Conservation (phyloP, 441 rosid genomes). For the Bocquillonia castaneifolia region DNA sequence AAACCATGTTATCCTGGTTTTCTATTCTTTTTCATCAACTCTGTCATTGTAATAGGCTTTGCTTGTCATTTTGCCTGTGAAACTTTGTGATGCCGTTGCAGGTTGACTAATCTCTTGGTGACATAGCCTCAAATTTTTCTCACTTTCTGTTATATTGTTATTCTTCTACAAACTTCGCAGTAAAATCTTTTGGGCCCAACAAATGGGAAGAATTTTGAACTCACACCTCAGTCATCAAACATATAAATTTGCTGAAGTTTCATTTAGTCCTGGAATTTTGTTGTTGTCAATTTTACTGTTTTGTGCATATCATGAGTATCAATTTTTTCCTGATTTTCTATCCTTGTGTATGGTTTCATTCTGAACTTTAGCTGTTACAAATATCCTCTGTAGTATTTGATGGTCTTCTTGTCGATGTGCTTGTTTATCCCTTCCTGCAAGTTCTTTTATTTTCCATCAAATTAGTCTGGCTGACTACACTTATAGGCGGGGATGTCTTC, state of each 20-base stretch:
- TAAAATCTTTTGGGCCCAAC: not conserved
- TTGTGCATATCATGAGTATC: not conserved
- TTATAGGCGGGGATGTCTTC: not conserved
- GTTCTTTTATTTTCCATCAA: not conserved
- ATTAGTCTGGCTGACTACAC: not conserved
- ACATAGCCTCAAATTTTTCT: not conserved
- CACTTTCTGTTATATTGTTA: too few relatives aligned
- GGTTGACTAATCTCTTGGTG: not conserved
- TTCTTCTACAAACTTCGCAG: not conserved
- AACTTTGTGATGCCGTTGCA: not conserved
- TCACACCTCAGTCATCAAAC: too few relatives aligned
- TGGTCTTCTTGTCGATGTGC: not conserved
- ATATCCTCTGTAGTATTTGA: not conserved
- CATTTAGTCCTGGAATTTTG: not conserved
- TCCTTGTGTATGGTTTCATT: not conserved
- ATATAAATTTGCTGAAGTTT: slow-evolving; percentile 4
- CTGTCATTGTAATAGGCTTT: not conserved
- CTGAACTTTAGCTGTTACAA: not conserved
- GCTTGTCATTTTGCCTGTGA: not conserved
- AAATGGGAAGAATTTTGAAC: not conserved
- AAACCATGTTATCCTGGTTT: not conserved
- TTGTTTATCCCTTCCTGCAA: not conserved
- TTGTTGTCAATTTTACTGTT: not conserved
- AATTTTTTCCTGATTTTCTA: slow-evolving; percentile 2
- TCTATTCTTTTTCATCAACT: not conserved